Evolutionary conservation across 2,329 filamentous ascomycete genomes (phyloP), one percentile per base, ranked within the genome.

Genomic region (Cladosporium sp.): DNA sequence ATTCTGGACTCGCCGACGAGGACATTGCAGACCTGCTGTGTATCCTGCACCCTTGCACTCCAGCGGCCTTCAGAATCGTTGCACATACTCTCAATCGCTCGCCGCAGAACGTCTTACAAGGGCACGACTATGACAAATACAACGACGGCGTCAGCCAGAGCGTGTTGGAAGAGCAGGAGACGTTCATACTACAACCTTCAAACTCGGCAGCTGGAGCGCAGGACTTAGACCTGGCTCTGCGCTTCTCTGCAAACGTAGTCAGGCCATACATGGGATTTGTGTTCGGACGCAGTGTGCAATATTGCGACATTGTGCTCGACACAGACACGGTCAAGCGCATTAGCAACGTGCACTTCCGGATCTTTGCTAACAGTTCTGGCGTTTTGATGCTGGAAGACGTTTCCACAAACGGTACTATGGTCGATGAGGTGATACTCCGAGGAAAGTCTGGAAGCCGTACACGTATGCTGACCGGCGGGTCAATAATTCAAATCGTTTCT

Each of bases 301-400:
- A 83, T 34, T 94, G 90, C 72, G 94, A 99, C 67, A 78, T 90
- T 52, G 74, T 86, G 58, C 84, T 90, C 48, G 72, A 77, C 35
- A 80, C 86, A 61, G 88, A 93, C 63, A 82, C 83, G 0, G 77
- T 83, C 53, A 88, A 84, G 70, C 83, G 89, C 42, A 82, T 99
- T 59, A 97, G 93, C 77, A 97, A 97, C 70, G 81, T 89, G n/a
- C 94, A 99, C 71, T 99, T 97, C 71, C 87, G 91, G 54, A 96
- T 99, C 61, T 96, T 88, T 69, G 80, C 96, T 65, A 99, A 95
- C 66, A 79, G 85, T n/a, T 84, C 90, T 62, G 90, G 89, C 25
- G 86, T 89, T 57, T 81, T 97, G 62, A 96, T 99, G 91, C 78
- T 97, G 12, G 87, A 96, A 71, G 94, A 99, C 69, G 83, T 86